These are phyloP conservation scores for Xenosphaeropsis pyriputrescens DNA, from an alignment of 2,329 filamentous ascomycete species.

Conservation along the genomic window DNA sequence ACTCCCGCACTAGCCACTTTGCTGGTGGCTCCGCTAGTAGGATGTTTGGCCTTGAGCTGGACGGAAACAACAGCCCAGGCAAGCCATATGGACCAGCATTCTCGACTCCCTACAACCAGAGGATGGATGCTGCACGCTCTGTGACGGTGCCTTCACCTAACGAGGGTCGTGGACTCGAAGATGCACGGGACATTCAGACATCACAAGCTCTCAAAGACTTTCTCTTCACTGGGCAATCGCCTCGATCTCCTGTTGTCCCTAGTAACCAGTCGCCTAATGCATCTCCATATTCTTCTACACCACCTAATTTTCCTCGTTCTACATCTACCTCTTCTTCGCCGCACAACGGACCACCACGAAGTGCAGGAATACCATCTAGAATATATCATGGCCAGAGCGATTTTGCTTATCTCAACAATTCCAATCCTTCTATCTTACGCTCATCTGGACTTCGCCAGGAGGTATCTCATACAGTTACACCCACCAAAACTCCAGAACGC, in stretches of 20 bases:
- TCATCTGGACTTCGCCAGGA: constrained; percentile 19
- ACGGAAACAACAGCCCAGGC: constrained; percentile 36
- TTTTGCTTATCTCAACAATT: constrained; percentile 3
- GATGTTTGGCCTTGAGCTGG: constrained; percentile 56
- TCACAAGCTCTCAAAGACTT: constrained; percentile 42
- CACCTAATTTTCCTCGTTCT: constrained; percentile 1
- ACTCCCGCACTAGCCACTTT: constrained; percentile 20
- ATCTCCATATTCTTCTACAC: constrained; percentile 3
- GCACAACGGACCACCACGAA: not conserved
- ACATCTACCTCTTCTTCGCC: not conserved
- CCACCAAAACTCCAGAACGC: constrained; percentile 11
- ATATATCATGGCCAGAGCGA: not conserved
- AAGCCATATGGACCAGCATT: constrained; percentile 49
- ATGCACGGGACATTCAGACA: constrained; percentile 3
- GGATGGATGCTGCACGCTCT: constrained; percentile 38
- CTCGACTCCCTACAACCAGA: constrained; percentile 49
- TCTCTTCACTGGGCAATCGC: constrained; percentile 28
- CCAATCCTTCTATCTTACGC: constrained; percentile 7
- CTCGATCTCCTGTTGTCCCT: not conserved
- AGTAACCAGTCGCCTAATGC: not conserved
- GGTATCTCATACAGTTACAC: constrained; percentile 15
- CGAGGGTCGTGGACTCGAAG: not conserved
- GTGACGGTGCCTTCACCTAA: constrained; percentile 3
- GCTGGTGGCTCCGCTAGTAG: constrained; percentile 32
- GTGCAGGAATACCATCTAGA: not conserved